Conservation (phyloP, 495 filamentous ascomycete genomes). For the Hypoxylon lienhwacheense region DNA sequence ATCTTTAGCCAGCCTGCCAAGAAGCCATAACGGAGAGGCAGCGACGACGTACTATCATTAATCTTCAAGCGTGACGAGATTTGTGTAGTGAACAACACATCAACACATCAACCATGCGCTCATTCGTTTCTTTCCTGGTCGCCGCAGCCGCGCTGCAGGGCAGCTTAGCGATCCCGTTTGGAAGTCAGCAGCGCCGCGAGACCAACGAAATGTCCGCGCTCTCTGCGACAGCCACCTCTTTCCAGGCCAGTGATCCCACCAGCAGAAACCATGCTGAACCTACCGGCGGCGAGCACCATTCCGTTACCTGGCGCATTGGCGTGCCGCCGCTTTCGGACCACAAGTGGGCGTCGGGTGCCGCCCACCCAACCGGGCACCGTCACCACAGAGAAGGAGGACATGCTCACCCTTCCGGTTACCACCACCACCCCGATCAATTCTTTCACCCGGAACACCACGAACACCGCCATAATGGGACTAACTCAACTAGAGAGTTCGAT, state of each 20-base stretch:
- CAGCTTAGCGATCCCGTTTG: conserved; percentile 14
- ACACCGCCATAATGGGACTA: no score
- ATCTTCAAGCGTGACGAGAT: background rate
- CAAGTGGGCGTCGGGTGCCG: background rate
- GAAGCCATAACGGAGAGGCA: background rate
- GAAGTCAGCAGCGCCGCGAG: background rate
- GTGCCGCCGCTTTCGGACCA: background rate
- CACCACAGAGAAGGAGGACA: background rate
- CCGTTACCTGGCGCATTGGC: background rate
- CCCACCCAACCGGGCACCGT: background rate
- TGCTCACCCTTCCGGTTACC: background rate
- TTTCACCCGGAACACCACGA: no score
- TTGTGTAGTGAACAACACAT: background rate
- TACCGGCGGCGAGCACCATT: conserved; percentile 1
- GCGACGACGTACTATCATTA: background rate
- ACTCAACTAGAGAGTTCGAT: no score
- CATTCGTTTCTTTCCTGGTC: conserved; percentile 22
- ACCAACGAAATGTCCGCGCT: no score
- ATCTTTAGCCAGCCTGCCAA: conserved; percentile 9
- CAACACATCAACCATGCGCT: conserved; percentile 22
- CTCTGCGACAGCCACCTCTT: no score
- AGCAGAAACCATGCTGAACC: no score
- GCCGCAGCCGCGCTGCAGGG: conserved; percentile 21
- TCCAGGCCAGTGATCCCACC: no score
- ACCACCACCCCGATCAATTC: no score